Base-by-base conservation (phyloP, 768 basidiomycete genomes). In the Lactarius pseudohatsudake region DNA sequence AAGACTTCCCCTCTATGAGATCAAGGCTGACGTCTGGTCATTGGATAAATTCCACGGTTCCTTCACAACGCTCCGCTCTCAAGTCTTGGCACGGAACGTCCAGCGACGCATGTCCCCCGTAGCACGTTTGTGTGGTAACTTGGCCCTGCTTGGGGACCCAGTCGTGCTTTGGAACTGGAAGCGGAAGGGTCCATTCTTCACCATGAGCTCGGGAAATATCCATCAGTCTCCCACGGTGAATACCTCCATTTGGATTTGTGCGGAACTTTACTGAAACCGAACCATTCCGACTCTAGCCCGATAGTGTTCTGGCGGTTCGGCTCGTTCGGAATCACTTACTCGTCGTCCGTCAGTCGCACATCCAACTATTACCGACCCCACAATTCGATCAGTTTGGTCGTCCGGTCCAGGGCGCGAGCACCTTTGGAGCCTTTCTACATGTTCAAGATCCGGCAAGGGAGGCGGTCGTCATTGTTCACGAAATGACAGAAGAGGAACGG, bases 1-100 rank as follows among this genome's bases (percentile, higher is more conserved):
- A 59, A 57, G 67, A 38, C 34, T 56, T 11, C 36, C 58, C 10
- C 32, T 56, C 32, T 65, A 18, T 22, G 59, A 70, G 50, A 61
- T 68, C 30, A 65, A 32, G n/a, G 60, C 69, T 34, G 69, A 69
- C 50, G 70, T 71, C 9, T 72, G 75, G 55, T 70, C 73, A 1
- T 69, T 77, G 22, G 77, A 78, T 60, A 74, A 65, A 34, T 78
- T 77, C 65, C 76, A 74, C 53, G 76, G 77, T 34, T 59, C 62
- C 32, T 76, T 77, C 66, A 61, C 53, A 34, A 58, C 58, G 18
- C 53, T 71, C 1, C 55, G 60, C 32, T 62, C 58, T 4, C 59
- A 64, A 36, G 18, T 60, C 53, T 38, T 69, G 55, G 43, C 55
- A 16, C 40, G 40, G 20, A 60, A 60, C 13, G 53, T 41, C 36